Conservation (phyloP, 1,284 basidiomycete species). For the Trichosporon asahii region DNA sequence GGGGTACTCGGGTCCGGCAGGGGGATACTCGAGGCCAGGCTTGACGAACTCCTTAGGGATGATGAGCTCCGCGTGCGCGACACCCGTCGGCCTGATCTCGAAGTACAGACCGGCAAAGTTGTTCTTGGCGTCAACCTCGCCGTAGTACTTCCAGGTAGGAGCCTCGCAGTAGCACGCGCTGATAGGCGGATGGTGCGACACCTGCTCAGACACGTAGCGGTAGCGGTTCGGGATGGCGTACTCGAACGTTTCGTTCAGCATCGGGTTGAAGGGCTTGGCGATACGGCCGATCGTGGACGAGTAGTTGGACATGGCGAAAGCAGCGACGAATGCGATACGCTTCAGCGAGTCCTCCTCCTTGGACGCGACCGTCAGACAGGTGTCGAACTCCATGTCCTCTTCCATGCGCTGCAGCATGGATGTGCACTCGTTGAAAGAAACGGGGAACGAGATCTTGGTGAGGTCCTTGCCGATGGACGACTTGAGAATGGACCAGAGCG, state of each 20-base stretch:
- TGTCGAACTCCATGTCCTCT: constrained; percentile 94
- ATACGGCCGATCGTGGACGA: constrained; percentile 91
- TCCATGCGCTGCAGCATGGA: constrained; percentile 84
- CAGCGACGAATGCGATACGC: constrained; percentile 88
- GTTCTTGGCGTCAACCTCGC: constrained; percentile 75
- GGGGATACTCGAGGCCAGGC: constrained; percentile 41
- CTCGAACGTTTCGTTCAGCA: constrained; percentile 84
- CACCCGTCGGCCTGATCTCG: constrained; percentile 91
- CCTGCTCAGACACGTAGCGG: constrained; percentile 90
- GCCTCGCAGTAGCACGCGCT: constrained; percentile 95
- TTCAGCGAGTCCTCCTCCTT: constrained; percentile 71
- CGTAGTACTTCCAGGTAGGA: constrained; percentile 85
- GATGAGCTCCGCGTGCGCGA: constrained; percentile 83
- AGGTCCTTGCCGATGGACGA: constrained; percentile 95
- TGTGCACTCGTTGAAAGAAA: constrained; percentile 93
- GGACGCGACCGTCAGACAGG: constrained; percentile 74
- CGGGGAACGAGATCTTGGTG: constrained; percentile 89
- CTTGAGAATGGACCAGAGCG: constrained; percentile 93
- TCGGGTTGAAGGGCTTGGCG: constrained; percentile 84
- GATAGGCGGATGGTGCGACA: constrained; percentile 93
- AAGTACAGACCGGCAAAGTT: constrained; percentile 95
- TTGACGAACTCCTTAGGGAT: constrained; percentile 63
- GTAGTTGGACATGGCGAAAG: constrained; percentile 96
- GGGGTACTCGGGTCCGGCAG: constrained; percentile 43
- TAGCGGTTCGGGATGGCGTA: constrained; percentile 88